Evolutionary conservation across 2,329 filamentous ascomycete species (phyloP).

Genomic region (Cadophora sp.): DNA sequence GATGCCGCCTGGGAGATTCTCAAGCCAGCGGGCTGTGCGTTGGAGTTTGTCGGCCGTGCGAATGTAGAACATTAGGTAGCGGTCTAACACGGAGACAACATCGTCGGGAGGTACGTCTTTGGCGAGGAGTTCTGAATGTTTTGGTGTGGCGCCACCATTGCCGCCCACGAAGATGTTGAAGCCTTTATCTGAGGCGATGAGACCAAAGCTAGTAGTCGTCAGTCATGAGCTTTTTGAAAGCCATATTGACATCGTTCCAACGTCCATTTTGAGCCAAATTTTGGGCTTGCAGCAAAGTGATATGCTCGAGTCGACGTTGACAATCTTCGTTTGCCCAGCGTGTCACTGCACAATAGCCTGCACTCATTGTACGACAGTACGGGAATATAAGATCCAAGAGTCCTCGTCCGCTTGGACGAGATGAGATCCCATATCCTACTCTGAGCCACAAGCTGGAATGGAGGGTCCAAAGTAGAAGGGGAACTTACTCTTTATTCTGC

Average conservation of each 20-base stretch:
- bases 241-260: background rate
- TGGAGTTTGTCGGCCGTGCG: slow-evolving; percentile 90
- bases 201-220: slow-evolving; percentile 68
- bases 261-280: too few species aligned
- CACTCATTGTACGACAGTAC: too few species aligned
- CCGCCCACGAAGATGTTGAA: slow-evolving; percentile 93
- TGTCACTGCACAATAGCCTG: too few species aligned
- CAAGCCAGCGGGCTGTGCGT: slow-evolving; percentile 87
- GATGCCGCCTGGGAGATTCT: slow-evolving; percentile 83
- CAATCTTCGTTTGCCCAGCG: too few species aligned
- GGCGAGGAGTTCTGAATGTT: slow-evolving; percentile 81
- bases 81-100: slow-evolving; percentile 82
- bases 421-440: background rate
- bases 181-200: slow-evolving; percentile 91
- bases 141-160: slow-evolving; percentile 86
- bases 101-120: slow-evolving; percentile 86
- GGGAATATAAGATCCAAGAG: too few species aligned
- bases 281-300: too few species aligned
- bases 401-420: background rate
- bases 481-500: slow-evolving; percentile 82
- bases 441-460: background rate
- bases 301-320: too few species aligned
- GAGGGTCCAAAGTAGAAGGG: background rate
- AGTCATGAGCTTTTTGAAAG: background rate
- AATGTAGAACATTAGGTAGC: slow-evolving; percentile 93